These are phyloP conservation scores for Apophysomyces ossiformis DNA, from an alignment of 371 early-diverging fungal species.

Conservation along the genomic window DNA sequence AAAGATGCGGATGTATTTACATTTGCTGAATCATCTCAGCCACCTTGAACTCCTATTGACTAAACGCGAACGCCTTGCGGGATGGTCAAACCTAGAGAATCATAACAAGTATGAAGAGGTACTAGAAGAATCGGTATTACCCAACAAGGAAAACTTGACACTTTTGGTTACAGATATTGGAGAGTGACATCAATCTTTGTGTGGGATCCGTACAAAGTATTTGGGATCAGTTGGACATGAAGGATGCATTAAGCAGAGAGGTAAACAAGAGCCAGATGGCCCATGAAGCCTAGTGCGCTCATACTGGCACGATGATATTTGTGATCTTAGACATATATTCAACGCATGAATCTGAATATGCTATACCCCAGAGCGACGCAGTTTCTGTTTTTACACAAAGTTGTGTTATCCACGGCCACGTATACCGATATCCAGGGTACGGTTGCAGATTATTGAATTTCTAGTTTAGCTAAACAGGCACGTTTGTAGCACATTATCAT, in stretches of 20 bases:
- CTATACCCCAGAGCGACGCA: constrained; percentile 19
- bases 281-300: neutral
- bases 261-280: neutral
- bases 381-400: constrained; percentile 5
- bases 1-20: constrained; percentile 18
- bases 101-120: neutral
- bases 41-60: constrained; percentile 21
- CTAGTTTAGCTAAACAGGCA: neutral
- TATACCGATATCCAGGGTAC: constrained; percentile 7
- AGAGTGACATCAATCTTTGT: neutral
- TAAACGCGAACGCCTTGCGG: constrained; percentile 9
- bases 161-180: neutral
- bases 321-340: neutral
- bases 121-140: neutral
- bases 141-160: neutral
- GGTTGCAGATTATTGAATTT: neutral
- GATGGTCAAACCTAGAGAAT: neutral
- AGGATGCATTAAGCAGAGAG: constrained; percentile 3
- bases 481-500: constrained; percentile 24
- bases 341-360: constrained; percentile 14
- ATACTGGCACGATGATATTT: neutral
- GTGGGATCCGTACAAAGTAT: neutral
- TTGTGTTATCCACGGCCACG: constrained; percentile 1
- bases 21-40: constrained; percentile 20
- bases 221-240: constrained; percentile 1